Evolutionary conservation across 2,329 filamentous ascomycete species (phyloP).

Genomic region (Thyridium curvatum): DNA sequence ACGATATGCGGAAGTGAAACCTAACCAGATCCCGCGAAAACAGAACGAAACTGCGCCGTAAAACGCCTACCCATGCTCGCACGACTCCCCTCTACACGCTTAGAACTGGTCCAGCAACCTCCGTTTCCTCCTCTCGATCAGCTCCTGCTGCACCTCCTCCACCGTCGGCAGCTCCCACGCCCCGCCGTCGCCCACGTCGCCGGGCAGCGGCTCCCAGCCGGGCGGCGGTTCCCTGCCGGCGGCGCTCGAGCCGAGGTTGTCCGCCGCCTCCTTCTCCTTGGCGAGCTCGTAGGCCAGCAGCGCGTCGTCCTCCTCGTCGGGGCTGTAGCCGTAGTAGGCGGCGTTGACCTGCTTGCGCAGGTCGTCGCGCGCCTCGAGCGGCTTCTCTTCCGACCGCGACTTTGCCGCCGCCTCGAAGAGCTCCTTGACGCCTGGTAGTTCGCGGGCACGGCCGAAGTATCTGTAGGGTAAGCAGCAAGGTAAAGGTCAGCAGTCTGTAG

Average conservation of each 20-base stretch:
- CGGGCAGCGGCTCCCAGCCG: slow-evolving; percentile 81
- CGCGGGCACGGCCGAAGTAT: slow-evolving; percentile 82
- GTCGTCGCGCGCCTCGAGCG: slow-evolving; percentile 62
- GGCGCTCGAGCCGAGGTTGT: slow-evolving; percentile 54
- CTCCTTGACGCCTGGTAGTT: slow-evolving; percentile 93
- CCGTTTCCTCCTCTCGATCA: slow-evolving; percentile 78
- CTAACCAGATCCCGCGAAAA: not conserved
- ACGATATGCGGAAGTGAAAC: too few relatives aligned
- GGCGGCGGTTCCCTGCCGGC: slow-evolving; percentile 43
- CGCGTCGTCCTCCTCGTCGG: slow-evolving; percentile 82
- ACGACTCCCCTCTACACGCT: not conserved
- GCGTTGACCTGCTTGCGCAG: slow-evolving; percentile 77
- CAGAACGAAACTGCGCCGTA: slow-evolving; percentile 1
- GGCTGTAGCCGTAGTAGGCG: slow-evolving; percentile 90
- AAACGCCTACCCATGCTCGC: not conserved
- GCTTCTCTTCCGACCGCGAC: slow-evolving; percentile 50
- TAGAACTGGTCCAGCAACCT: slow-evolving; percentile 77
- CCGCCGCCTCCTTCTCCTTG: slow-evolving; percentile 77
- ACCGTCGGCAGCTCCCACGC: slow-evolving; percentile 78
- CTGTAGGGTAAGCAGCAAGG: too few relatives aligned
- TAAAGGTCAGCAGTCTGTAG: too few relatives aligned
- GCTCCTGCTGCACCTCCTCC: slow-evolving; percentile 90
- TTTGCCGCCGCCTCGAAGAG: slow-evolving; percentile 75
- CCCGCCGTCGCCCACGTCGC: slow-evolving; percentile 76
- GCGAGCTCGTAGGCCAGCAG: slow-evolving; percentile 73